These are phyloP conservation scores for Malbranchea zuffiana DNA, from an alignment of 2,329 filamentous ascomycete species.

Conservation along the genomic window DNA sequence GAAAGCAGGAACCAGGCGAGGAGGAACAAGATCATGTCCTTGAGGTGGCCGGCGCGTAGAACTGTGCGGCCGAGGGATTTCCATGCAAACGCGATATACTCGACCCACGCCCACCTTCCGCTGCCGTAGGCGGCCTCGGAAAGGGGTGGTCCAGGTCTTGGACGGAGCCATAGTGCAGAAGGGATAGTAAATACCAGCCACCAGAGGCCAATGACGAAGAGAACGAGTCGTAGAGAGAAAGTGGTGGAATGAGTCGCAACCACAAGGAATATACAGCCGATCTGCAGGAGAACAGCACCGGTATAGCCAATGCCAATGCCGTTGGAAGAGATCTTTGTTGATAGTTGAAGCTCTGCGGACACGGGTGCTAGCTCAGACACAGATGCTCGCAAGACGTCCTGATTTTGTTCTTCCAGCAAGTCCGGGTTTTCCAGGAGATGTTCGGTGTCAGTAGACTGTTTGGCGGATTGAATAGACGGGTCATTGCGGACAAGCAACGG, in stretches of 20 bases:
- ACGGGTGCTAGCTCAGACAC: slow-evolving; percentile 8
- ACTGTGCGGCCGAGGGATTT: slow-evolving; percentile 71
- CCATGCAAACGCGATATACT: slow-evolving; percentile 78
- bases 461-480: slow-evolving; percentile 40
- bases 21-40: slow-evolving; percentile 75
- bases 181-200: slow-evolving; percentile 90
- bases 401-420: not conserved
- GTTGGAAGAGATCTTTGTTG: slow-evolving; percentile 80
- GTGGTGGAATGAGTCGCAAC: slow-evolving; percentile 63
- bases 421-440: not conserved
- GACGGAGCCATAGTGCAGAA: slow-evolving; percentile 73
- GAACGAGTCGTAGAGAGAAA: slow-evolving; percentile 73
- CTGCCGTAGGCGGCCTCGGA: slow-evolving; percentile 31
- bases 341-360: slow-evolving; percentile 64
- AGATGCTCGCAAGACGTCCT: not conserved
- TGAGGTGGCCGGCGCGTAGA: slow-evolving; percentile 59
- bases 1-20: slow-evolving; percentile 89
- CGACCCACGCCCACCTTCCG: slow-evolving; percentile 46
- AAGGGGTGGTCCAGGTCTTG: slow-evolving; percentile 77
- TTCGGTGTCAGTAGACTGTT: slow-evolving; percentile 8
- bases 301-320: slow-evolving; percentile 92
- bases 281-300: slow-evolving; percentile 74
- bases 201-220: slow-evolving; percentile 81
- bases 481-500: slow-evolving; percentile 84
- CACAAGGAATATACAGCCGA: slow-evolving; percentile 66